Conservation (phyloP, 768 basidiomycete species). For the Boletales sp. region DNA sequence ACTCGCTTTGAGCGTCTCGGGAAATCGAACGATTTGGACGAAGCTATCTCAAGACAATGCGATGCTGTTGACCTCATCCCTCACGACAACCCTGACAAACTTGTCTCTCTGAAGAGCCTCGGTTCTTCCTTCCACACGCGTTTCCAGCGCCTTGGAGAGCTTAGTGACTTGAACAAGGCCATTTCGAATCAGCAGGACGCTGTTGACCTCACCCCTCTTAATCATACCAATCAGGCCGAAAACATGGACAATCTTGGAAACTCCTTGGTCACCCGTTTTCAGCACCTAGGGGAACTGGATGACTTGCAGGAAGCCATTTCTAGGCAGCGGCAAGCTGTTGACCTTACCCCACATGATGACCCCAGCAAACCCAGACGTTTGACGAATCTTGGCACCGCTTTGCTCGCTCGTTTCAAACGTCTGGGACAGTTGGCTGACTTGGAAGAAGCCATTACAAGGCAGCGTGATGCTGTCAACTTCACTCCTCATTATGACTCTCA, state of each 20-base stretch:
- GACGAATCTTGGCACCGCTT: not conserved
- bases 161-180: not conserved
- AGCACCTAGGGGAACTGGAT: not conserved
- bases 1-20: not conserved
- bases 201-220: not conserved
- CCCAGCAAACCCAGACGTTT: not conserved
- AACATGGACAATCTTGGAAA: not conserved
- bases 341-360: not conserved
- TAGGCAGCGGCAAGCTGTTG: not conserved
- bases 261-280: not conserved
- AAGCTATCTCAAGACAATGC: not conserved
- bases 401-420: not conserved
- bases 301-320: slow-evolving; percentile 5
- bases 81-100: not conserved
- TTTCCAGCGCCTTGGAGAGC: not conserved
- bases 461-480: slow-evolving; percentile 2
- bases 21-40: not conserved
- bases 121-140: not conserved
- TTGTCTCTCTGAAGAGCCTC: not conserved
- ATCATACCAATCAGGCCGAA: not conserved
- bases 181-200: not conserved
- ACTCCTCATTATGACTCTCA: slow-evolving; percentile 6
- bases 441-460: slow-evolving; percentile 1
- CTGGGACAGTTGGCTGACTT: not conserved
- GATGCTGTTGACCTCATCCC: not conserved